Base-by-base conservation (phyloP, 768 basidiomycete species). In the Termitomyces sp. region DNA sequence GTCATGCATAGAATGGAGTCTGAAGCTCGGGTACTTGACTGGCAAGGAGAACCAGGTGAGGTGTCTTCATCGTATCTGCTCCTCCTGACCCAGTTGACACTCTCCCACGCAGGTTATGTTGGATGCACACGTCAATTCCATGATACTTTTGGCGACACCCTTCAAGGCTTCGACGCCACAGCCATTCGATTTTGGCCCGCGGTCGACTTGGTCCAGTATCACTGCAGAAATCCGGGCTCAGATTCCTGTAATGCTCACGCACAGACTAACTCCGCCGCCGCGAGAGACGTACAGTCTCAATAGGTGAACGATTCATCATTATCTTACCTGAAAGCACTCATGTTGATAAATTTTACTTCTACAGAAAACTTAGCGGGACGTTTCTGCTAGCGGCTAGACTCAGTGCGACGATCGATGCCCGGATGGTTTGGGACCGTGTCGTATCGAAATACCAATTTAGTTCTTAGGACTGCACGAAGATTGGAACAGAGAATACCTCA, bases 271-370 rank as follows among this genome's bases (percentile, higher is more conserved):
- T 0, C 96, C 96, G 0, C 96, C 96, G 2, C 96, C 96, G 0
- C 76, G 83, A 57, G 95, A 98, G 74, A 98, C 96, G 1, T 98
- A 98, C 70, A 93, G 91, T 69, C 73, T 98, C 54, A 98, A 99
- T 69, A 75, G 94, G 88, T 87, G 59, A 56, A 81, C 63, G 13
- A 43, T 46, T 32, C 54, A 12, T 41, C 41, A 46, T 34, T 26
- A 20, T 29, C 10, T 55, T 20, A 14, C 37, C 20, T 8, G 4
- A 5, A 27, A 12, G 22, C 32, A n/a, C 22, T 41, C 16, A 42
- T 58, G 27, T 34, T 49, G 39, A 37, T 34, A 13, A 32, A 52
- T 44, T 7, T 24, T 57, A 32, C 52, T 44, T 8, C 20, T 58
- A 4, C 65, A 88, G 90, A 66, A 94, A 93, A 77, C 64, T 93